Conservation (phyloP, 2,329 filamentous ascomycete genomes). For the Nemania sp. region DNA sequence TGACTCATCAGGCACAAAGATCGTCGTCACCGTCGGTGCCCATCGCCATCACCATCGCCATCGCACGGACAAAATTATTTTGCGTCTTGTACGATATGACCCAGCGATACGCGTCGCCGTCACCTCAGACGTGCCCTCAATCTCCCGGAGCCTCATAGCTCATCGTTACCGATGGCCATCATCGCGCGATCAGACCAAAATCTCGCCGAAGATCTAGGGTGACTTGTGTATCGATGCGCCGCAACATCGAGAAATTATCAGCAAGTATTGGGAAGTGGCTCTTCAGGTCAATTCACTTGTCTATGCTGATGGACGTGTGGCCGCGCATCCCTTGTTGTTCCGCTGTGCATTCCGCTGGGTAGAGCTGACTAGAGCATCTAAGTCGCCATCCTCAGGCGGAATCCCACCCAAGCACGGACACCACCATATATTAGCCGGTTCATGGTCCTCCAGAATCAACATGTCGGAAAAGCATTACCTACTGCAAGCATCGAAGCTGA, state of each 20-base stretch:
- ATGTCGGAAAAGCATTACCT: no score
- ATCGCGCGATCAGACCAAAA: background rate
- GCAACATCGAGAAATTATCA: background rate
- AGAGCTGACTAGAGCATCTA: background rate
- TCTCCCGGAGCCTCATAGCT: background rate
- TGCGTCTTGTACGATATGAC: background rate
- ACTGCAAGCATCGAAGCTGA: no score
- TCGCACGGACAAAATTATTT: background rate
- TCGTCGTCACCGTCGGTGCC: background rate
- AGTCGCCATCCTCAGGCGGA: background rate
- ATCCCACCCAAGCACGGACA: background rate
- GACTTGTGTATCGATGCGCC: background rate
- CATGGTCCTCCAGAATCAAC: no score
- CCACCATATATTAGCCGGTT: background rate
- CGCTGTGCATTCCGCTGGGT: background rate
- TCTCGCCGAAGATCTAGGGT: background rate
- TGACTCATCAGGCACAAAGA: constrained; percentile 6
- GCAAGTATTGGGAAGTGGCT: background rate
- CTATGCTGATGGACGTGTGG: background rate
- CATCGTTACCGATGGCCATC: background rate
- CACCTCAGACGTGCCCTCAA: background rate
- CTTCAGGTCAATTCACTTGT: background rate
- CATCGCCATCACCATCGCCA: no score
- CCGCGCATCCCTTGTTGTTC: background rate
- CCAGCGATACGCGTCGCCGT: background rate